phyloP scores from a whole-genome alignment of 78 protist species.

The Tieghemostelium lacteum region DNA sequence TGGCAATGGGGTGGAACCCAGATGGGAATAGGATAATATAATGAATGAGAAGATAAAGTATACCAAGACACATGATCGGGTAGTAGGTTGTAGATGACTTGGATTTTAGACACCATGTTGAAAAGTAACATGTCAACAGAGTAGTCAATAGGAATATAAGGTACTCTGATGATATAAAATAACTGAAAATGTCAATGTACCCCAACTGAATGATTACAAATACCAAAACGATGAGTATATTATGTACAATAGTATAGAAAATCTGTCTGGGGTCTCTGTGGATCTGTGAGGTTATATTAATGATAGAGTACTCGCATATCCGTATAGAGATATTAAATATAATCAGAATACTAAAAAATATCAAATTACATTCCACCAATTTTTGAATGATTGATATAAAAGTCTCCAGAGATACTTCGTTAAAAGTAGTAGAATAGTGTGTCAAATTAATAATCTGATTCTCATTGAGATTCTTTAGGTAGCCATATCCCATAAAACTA shows the following conservation, averaged over 20 bases:
- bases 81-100: slow-evolving; percentile 46
- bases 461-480: background rate
- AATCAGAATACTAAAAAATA: slow-evolving; percentile 30
- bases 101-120: slow-evolving; percentile 46
- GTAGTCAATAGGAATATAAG: slow-evolving; percentile 37
- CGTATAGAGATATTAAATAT: slow-evolving; percentile 32
- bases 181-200: slow-evolving; percentile 31
- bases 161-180: slow-evolving; percentile 37
- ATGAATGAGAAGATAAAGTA: slow-evolving; percentile 14
- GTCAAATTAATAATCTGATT: background rate
- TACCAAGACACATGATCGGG: slow-evolving; percentile 25
- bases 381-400: slow-evolving; percentile 12
- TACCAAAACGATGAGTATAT: slow-evolving; percentile 7
- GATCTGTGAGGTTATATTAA: background rate
- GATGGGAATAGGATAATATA: slow-evolving; percentile 48
- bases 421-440: slow-evolving; percentile 24
- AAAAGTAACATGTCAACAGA: slow-evolving; percentile 39
- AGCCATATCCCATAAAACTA: slow-evolving; percentile 35
- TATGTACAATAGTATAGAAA: slow-evolving; percentile 31
- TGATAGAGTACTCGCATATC: slow-evolving; percentile 24
- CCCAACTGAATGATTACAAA: slow-evolving; percentile 67
- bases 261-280: slow-evolving; percentile 6
- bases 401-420: slow-evolving; percentile 1
- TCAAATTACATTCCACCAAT: slow-evolving; percentile 20
- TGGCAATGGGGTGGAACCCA: slow-evolving; percentile 55